phyloP scores from a whole-genome alignment of 2,329 filamentous ascomycete genomes.

The Rugonectria rugulosa region DNA sequence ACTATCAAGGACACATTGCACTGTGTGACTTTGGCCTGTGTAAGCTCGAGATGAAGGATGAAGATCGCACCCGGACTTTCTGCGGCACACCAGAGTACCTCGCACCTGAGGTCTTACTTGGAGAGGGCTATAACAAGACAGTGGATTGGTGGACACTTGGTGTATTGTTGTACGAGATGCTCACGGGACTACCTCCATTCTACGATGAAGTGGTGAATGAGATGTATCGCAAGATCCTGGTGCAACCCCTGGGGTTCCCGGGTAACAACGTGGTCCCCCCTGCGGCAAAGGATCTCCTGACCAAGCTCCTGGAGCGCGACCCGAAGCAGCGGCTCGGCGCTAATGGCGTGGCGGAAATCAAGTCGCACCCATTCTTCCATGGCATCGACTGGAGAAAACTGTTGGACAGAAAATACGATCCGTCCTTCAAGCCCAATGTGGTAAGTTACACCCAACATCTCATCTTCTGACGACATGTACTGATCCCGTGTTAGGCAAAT shows the following conservation, averaged over 20 bases:
- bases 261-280: slow-evolving; percentile 79
- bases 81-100: slow-evolving; percentile 97
- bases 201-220: slow-evolving; percentile 99
- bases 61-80: slow-evolving; percentile 96
- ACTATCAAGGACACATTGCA: slow-evolving; percentile 96
- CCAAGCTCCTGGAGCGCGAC: slow-evolving; percentile 87
- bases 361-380: slow-evolving; percentile 97
- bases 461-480: not conserved
- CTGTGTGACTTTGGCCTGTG: slow-evolving; percentile 97
- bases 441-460: slow-evolving; percentile 62
- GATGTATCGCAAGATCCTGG: slow-evolving; percentile 98
- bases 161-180: slow-evolving; percentile 95
- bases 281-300: slow-evolving; percentile 88
- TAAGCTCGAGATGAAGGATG: slow-evolving; percentile 99
- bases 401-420: slow-evolving; percentile 94
- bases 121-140: slow-evolving; percentile 96
- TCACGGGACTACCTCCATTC: slow-evolving; percentile 94
- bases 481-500: slow-evolving; percentile 64
- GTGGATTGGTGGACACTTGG: slow-evolving; percentile 99
- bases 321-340: slow-evolving; percentile 87
- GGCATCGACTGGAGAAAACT: slow-evolving; percentile 98
- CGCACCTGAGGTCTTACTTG: slow-evolving; percentile 88
- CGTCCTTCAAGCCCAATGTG: slow-evolving; percentile 94
- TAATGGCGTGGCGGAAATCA: slow-evolving; percentile 96
- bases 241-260: slow-evolving; percentile 92